Conservation (phyloP, 2,329 filamentous ascomycete genomes). For the Pleurostoma richardsiae region DNA sequence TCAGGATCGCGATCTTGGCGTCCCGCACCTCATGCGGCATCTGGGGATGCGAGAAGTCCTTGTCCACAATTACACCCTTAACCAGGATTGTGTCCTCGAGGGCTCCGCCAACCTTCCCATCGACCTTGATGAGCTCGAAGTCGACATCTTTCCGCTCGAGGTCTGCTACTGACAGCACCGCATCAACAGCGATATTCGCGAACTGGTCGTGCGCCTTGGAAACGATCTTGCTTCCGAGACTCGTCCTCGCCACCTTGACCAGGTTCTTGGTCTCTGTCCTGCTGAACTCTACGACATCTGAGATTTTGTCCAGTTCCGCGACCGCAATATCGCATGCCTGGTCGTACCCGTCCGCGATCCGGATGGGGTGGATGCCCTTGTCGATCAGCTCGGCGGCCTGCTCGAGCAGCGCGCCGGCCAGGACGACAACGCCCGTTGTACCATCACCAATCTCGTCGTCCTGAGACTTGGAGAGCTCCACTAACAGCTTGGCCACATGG, state of each 20-base stretch:
- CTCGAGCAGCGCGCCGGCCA: constrained; percentile 90
- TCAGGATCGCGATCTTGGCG: constrained; percentile 95
- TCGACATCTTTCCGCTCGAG: constrained; percentile 95
- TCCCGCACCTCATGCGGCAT: constrained; percentile 95
- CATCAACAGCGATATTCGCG: constrained; percentile 93
- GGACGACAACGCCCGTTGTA: constrained; percentile 93
- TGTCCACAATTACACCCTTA: constrained; percentile 97
- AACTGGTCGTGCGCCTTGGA: constrained; percentile 99
- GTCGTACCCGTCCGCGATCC: constrained; percentile 97
- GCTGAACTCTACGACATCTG: constrained; percentile 83
- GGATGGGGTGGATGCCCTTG: constrained; percentile 98
- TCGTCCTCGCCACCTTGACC: constrained; percentile 91
- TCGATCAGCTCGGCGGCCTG: constrained; percentile 97
- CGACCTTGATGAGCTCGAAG: constrained; percentile 98
- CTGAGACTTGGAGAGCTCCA: constrained; percentile 96
- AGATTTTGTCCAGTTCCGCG: constrained; percentile 85
- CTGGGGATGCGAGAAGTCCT: constrained; percentile 98
- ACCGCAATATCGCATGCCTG: constrained; percentile 96
- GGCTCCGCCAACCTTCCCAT: constrained; percentile 92
- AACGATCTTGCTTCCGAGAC: constrained; percentile 96
- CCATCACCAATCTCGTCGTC: constrained; percentile 99
- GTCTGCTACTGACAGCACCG: constrained; percentile 92
- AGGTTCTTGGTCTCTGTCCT: constrained; percentile 78
- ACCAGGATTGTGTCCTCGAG: constrained; percentile 92
- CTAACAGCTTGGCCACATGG: constrained; percentile 93